phyloP scores from a whole-genome alignment of 176 grass and related monocot genomes.

The Microstegium vimineum region DNA sequence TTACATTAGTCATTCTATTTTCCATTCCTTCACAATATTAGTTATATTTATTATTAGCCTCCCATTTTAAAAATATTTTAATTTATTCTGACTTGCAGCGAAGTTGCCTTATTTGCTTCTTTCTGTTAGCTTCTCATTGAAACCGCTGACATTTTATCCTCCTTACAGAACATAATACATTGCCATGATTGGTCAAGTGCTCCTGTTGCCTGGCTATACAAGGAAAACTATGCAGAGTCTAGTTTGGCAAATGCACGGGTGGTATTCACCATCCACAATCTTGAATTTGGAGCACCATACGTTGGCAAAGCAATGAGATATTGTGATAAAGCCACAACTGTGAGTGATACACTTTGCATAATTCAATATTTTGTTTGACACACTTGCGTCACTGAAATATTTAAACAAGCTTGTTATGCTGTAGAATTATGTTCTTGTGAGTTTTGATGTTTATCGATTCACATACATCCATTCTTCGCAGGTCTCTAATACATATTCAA shows the following conservation, averaged over 20 bases:
- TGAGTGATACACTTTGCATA: conserved; percentile 26
- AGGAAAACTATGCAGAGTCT: conserved; percentile 73
- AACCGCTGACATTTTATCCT: conserved; percentile 16
- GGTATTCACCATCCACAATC: conserved; percentile 95
- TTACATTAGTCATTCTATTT: neutral
- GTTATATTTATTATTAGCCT: neutral
- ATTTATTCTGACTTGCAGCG: neutral
- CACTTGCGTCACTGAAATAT: neutral
- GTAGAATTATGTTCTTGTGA: neutral
- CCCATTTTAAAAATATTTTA: neutral
- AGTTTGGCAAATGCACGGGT: conserved; percentile 57
- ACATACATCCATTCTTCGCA: conserved; percentile 11
- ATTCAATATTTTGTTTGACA: neutral
- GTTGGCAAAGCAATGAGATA: conserved; percentile 66
- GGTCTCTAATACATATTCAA: conserved; percentile 90
- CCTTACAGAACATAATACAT: conserved; percentile 82
- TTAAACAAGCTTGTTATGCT: neutral
- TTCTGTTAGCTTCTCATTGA: conserved; percentile 10
- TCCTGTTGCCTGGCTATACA: conserved; percentile 80
- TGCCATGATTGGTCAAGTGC: conserved; percentile 97
- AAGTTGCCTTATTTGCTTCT: conserved; percentile 1
- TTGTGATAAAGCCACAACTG: conserved; percentile 85
- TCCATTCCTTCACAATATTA: neutral
- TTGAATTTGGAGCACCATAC: conserved; percentile 80
- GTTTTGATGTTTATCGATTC: neutral